Conservation (phyloP, 371 early-diverging fungal species). For the Catenaria anguillulae region DNA sequence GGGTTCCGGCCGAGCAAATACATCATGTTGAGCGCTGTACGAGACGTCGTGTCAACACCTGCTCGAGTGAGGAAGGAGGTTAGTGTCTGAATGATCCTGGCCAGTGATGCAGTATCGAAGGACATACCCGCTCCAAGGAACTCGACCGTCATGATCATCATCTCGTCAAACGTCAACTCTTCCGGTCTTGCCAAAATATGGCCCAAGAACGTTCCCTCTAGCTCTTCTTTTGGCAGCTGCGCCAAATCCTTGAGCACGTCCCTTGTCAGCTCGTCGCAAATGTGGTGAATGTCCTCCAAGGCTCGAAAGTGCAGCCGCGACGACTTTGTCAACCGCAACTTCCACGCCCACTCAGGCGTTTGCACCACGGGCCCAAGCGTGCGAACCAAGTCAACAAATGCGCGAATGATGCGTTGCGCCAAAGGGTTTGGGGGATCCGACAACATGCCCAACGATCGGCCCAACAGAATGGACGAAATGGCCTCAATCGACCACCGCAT, state of each 20-base stretch:
- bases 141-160: too few species aligned
- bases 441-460: not conserved
- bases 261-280: not conserved
- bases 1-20: not conserved
- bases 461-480: not conserved
- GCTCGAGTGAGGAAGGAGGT: too few species aligned
- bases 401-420: not conserved
- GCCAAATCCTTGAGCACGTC: not conserved
- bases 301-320: not conserved
- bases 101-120: too few species aligned
- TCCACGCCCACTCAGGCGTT: not conserved
- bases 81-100: too few species aligned
- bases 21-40: not conserved
- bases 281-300: not conserved
- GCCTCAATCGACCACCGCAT: slow-evolving; percentile 1
- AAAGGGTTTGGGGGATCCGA: not conserved
- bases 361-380: not conserved
- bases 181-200: too few species aligned
- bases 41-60: not conserved
- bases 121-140: too few species aligned
- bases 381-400: not conserved
- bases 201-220: not conserved
- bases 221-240: not conserved
- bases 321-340: not conserved
- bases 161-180: too few species aligned